Conservation (phyloP, 2,329 filamentous ascomycete species). For the Alternaria alternata region DNA sequence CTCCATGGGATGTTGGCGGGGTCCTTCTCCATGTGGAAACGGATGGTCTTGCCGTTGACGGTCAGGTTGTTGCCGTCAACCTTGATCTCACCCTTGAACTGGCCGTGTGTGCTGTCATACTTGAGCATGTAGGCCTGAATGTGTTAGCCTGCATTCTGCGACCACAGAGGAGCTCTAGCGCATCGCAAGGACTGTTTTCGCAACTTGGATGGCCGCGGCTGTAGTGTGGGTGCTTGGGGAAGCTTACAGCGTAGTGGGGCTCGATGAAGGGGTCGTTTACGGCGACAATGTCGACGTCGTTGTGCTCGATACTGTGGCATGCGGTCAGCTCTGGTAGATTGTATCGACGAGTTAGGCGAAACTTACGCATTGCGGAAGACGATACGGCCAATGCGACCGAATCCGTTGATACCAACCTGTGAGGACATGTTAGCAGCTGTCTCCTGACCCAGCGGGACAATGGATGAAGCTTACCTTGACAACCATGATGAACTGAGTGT, state of each 20-base stretch:
- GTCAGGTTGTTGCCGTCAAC: slow-evolving; percentile 75
- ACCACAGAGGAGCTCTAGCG: neutral
- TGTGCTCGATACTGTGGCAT: slow-evolving; percentile 74
- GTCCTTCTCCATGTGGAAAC: slow-evolving; percentile 94
- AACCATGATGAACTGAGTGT: slow-evolving; percentile 52
- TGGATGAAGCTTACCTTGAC: slow-evolving; percentile 53
- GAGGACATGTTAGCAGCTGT: slow-evolving; percentile 35
- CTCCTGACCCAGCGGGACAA: slow-evolving; percentile 28
- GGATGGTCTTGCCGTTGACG: slow-evolving; percentile 94
- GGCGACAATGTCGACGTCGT: slow-evolving; percentile 89
- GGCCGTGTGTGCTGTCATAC: slow-evolving; percentile 96
- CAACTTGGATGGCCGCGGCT: neutral
- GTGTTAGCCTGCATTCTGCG: slow-evolving; percentile 36
- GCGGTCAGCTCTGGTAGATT: slow-evolving; percentile 27
- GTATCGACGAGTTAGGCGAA: slow-evolving; percentile 7
- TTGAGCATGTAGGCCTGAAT: slow-evolving; percentile 98
- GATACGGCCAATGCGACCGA: slow-evolving; percentile 99
- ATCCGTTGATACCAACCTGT: slow-evolving; percentile 98
- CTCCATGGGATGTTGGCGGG: slow-evolving; percentile 89
- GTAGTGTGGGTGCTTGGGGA: slow-evolving; percentile 9
- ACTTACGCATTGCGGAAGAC: slow-evolving; percentile 95
- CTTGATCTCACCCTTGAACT: slow-evolving; percentile 92
- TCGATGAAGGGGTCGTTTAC: slow-evolving; percentile 99
- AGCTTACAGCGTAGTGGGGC: slow-evolving; percentile 92
- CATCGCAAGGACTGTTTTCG: neutral